These are phyloP conservation scores for Collybia mongolica DNA, from an alignment of 768 basidiomycete species.

Conservation along the genomic window DNA sequence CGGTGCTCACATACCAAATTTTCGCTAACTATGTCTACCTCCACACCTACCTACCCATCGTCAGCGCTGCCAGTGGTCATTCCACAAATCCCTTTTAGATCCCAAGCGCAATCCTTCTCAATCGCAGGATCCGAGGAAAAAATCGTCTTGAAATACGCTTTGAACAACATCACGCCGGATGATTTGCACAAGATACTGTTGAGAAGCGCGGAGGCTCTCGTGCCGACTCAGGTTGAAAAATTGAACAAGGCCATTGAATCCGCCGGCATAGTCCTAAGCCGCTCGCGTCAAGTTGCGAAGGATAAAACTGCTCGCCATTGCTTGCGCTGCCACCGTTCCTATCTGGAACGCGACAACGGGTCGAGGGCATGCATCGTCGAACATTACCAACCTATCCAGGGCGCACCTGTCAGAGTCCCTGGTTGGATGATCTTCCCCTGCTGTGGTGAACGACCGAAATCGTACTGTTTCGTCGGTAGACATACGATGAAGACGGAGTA, in stretches of 20 bases:
- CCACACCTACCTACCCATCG: too few relatives aligned
- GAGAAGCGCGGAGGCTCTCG: too few relatives aligned
- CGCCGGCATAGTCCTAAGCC: conserved; percentile 8
- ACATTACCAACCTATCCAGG: conserved; percentile 5
- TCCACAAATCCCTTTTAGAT: not conserved
- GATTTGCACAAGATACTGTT: conserved; percentile 13
- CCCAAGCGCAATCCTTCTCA: conserved; percentile 5
- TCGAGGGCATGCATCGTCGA: conserved; percentile 9
- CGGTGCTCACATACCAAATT: too few relatives aligned
- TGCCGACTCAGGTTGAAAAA: too few relatives aligned
- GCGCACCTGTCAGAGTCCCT: not conserved
- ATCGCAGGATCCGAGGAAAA: conserved; percentile 10
- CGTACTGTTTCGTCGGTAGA: conserved; percentile 9
- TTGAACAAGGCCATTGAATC: conserved; percentile 12
- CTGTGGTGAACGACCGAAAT: conserved; percentile 2
- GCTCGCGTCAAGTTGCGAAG: conserved; percentile 5
- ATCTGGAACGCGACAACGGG: conserved; percentile 21
- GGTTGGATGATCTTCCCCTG: not conserved
- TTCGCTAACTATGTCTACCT: too few relatives aligned
- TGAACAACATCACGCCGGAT: conserved; percentile 13
- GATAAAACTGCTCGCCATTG: conserved; percentile 17
- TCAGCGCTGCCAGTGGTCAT: too few relatives aligned
- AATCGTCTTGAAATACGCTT: conserved; percentile 11
- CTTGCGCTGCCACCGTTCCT: conserved; percentile 16
- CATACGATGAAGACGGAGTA: conserved; percentile 10